These are phyloP conservation scores for Dictyostelium intermedium DNA, from an alignment of 78 protist genomes.

Conservation along the genomic window DNA sequence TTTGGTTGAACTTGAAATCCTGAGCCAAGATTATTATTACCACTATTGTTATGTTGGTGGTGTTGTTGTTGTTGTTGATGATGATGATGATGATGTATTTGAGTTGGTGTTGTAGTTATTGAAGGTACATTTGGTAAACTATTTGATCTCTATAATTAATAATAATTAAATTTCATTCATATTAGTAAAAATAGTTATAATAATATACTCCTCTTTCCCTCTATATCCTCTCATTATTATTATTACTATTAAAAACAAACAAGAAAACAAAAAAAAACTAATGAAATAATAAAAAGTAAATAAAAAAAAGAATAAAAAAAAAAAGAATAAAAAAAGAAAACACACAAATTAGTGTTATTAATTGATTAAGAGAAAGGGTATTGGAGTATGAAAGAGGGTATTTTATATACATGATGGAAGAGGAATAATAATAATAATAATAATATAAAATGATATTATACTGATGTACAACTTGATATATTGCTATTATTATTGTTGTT, in stretches of 20 bases:
- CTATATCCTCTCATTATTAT: neutral
- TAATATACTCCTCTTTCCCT: neutral
- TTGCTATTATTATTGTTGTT: neutral
- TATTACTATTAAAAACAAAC: neutral
- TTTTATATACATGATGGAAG: neutral
- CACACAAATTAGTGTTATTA: neutral
- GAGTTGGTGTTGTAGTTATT: neutral
- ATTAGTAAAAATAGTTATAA: neutral
- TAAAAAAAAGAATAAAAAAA: neutral
- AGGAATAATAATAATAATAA: no score
- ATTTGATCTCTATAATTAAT: conserved; percentile 8
- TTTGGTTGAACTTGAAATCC: neutral
- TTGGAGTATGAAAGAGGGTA: neutral
- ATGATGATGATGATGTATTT: neutral
- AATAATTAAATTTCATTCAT: neutral
- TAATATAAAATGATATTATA: conserved; percentile 6
- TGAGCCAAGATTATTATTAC: neutral
- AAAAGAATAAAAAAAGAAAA: neutral
- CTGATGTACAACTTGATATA: conserved; percentile 4
- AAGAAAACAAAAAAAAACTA: neutral
- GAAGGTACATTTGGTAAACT: neutral
- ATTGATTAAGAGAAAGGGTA: neutral
- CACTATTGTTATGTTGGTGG: neutral
- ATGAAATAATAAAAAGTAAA: neutral
- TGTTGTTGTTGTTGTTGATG: neutral